phyloP scores from a whole-genome alignment of 2,329 filamentous ascomycete species.

The Chrysoporthe austroafricana region DNA sequence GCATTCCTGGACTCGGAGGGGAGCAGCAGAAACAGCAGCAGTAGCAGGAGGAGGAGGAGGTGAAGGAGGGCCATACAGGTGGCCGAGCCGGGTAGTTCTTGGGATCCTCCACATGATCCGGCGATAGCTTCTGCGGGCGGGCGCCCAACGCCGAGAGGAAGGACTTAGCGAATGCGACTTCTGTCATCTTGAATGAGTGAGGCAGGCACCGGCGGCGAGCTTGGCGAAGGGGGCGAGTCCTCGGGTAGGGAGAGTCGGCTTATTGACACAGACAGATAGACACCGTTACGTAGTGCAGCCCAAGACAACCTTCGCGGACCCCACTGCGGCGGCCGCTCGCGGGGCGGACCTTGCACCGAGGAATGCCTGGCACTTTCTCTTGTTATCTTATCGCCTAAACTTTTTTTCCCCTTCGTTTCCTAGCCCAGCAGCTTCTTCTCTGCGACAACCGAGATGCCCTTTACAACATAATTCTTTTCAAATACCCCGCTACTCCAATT shows the following conservation, averaged over 20 bases:
- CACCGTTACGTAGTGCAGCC: constrained; percentile 23
- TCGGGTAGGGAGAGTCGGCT: neutral
- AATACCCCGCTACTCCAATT: neutral
- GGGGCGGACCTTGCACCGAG: constrained; percentile 20
- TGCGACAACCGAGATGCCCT: neutral
- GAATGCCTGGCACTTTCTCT: neutral
- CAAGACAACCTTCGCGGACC: constrained; percentile 1
- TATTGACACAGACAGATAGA: neutral
- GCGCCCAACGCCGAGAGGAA: constrained; percentile 83
- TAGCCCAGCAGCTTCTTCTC: constrained; percentile 4
- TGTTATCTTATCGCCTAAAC: constrained; percentile 22
- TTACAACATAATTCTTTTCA: neutral
- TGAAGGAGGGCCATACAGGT: constrained; percentile 61
- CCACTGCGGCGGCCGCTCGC: constrained; percentile 9
- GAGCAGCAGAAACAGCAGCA: neutral
- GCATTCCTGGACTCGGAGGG: neutral
- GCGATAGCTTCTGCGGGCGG: constrained; percentile 77
- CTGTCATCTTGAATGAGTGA: constrained; percentile 64
- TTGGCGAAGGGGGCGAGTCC: neutral
- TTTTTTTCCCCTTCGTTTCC: constrained; percentile 18
- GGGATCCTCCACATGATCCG: constrained; percentile 89
- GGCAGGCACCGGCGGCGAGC: neutral
- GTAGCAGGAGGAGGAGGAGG: constrained; percentile 13
- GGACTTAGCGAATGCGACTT: constrained; percentile 80
- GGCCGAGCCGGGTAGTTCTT: constrained; percentile 74